Conservation (phyloP, 495 filamentous ascomycete species). For the Saxophila tyrrhenica region DNA sequence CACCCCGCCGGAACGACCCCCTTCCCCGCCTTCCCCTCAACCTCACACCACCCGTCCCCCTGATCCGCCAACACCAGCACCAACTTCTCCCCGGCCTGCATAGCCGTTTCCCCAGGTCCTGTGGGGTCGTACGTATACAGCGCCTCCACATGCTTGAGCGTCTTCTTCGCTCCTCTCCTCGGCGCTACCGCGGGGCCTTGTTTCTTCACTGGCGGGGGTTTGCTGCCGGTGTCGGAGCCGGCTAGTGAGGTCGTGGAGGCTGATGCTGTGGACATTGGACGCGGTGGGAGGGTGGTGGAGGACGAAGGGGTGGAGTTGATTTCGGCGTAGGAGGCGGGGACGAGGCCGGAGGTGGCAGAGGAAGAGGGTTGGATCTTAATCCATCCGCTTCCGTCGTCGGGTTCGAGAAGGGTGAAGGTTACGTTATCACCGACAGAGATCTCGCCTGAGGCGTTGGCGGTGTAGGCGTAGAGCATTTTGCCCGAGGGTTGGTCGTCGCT, state of each 20-base stretch:
- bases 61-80: slow-evolving; percentile 73
- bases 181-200: slow-evolving; percentile 90
- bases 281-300: slow-evolving; percentile 35
- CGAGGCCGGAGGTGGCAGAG: slow-evolving; percentile 62
- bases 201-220: slow-evolving; percentile 46
- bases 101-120: slow-evolving; percentile 77
- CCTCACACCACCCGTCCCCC: slow-evolving; percentile 94
- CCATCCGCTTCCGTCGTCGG: slow-evolving; percentile 91
- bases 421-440: slow-evolving; percentile 65
- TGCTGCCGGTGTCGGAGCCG: slow-evolving; percentile 16
- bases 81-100: slow-evolving; percentile 83
- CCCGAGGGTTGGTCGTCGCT: slow-evolving; percentile 39
- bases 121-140: slow-evolving; percentile 83
- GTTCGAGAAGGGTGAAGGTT: slow-evolving; percentile 67
- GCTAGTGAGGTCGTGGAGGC: slow-evolving; percentile 24
- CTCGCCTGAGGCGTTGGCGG: slow-evolving; percentile 68
- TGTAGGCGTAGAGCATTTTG: slow-evolving; percentile 82
- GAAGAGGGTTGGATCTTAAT: slow-evolving; percentile 52
- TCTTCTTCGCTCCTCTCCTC: slow-evolving; percentile 70
- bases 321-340: slow-evolving; percentile 75
- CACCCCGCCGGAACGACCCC: slow-evolving; percentile 93
- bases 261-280: slow-evolving; percentile 25
- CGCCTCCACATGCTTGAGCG: slow-evolving; percentile 80
- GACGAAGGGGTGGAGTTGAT: slow-evolving; percentile 25
- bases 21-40: slow-evolving; percentile 68